Base-by-base conservation (phyloP, 371 early-diverging fungal species). In the Syncephalastrum contaminatum region DNA sequence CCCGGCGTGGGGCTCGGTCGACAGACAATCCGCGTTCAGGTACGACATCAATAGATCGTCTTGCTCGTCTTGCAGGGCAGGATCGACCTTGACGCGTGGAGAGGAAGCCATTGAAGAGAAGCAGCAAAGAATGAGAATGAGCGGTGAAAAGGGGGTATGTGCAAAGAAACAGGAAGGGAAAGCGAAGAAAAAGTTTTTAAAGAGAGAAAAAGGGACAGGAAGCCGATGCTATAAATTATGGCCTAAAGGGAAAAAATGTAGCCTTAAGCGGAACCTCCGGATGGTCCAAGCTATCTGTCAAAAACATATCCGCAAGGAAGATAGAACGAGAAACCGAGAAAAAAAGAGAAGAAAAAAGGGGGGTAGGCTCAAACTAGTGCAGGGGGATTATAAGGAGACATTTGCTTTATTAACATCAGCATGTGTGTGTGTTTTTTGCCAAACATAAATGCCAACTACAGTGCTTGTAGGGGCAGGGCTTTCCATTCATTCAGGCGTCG, bases 11-110 rank as follows among this genome's bases (percentile, higher is more conserved):
- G 55, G 18, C 19, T 51, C 43, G 24, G 43, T 53, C 43, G 66
- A 55, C 45, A 72, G 36, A 42, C 56, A 72, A 46, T 72, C 69
- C 24, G 66, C 45, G 45, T 72, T 68, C n/a, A 72, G 48, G 36
- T 72, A 72, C 8, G 72, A 72, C 61, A 69, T 59, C 12, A 72
- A 22, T 10, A 72, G 21, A 41, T 72, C 72, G 14, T 72, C 72
- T 51, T 62, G 66, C 30, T 72, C 67, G 53, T 70, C 71, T n/a
- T 47, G 16, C 44, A 56, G 43, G 10, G 41, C 49, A 22, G 54
- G 64, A 25, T 63, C 69, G 20, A 53, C 36, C 25, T 56, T 66
- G 46, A 63, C 48, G 49, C 54, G 53, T 53, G 46, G 56, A 27
- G 46, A 45, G 14, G 41, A 43, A 43, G 21, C 5, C 43, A 43